Conservation (phyloP, 2,329 filamentous ascomycete species). For the Akanthomyces muscarius region DNA sequence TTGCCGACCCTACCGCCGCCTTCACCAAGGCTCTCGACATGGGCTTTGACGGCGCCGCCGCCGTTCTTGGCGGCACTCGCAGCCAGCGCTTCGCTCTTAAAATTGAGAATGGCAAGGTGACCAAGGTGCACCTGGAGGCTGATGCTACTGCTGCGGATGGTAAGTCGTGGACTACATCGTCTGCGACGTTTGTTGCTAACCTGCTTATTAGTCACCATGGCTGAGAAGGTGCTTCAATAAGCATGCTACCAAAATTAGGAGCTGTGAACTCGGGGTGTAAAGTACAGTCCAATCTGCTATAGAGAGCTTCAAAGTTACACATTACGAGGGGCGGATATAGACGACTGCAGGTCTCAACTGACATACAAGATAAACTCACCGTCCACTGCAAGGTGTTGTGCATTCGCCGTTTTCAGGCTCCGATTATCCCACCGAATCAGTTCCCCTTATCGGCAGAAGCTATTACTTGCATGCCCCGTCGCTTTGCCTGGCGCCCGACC, state of each 20-base stretch:
- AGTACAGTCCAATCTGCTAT: neutral
- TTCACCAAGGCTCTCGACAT: slow-evolving; percentile 85
- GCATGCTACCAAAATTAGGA: neutral
- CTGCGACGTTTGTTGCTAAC: neutral
- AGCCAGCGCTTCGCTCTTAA: slow-evolving; percentile 86
- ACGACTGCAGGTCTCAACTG: neutral
- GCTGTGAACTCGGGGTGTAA: neutral
- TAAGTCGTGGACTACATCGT: slow-evolving; percentile 35
- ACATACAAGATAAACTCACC: neutral
- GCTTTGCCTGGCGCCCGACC: neutral
- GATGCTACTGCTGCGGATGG: slow-evolving; percentile 81
- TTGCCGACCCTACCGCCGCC: slow-evolving; percentile 72
- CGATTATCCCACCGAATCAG: no score
- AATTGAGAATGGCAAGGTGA: slow-evolving; percentile 80
- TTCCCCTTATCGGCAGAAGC: neutral
- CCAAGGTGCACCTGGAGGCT: slow-evolving; percentile 75
- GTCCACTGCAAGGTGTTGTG: neutral
- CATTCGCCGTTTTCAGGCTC: no score
- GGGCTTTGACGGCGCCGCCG: slow-evolving; percentile 66
- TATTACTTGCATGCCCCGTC: neutral
- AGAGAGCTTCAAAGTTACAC: no score
- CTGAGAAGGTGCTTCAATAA: slow-evolving; percentile 46
- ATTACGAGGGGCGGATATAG: neutral
- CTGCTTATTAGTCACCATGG: slow-evolving; percentile 42
- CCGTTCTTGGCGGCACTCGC: slow-evolving; percentile 76